Conservation (phyloP, 2,329 filamentous ascomycete species). For the Talaromyces sp. region DNA sequence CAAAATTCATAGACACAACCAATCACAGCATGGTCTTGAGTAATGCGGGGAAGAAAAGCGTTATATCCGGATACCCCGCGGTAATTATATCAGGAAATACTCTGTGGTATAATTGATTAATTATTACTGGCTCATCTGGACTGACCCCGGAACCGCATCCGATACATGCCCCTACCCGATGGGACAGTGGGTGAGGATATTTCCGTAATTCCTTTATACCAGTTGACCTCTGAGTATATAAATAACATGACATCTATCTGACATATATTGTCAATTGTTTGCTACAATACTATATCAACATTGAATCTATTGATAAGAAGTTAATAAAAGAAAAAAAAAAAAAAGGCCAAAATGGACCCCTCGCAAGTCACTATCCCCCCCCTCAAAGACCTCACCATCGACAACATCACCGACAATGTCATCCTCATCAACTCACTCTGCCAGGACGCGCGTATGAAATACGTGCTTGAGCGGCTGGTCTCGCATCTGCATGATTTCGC, state of each 20-base stretch:
- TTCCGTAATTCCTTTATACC: neutral
- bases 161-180: neutral
- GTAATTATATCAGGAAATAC: neutral
- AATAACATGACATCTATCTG: too few relatives aligned
- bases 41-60: neutral
- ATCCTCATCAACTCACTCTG: slow-evolving; percentile 69
- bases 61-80: neutral
- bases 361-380: slow-evolving; percentile 37
- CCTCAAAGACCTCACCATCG: slow-evolving; percentile 66
- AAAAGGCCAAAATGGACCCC: slow-evolving; percentile 31
- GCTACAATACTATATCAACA: neutral
- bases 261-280: too few relatives aligned
- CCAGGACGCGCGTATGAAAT: slow-evolving; percentile 60
- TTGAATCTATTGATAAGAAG: neutral
- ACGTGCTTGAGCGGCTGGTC: slow-evolving; percentile 67
- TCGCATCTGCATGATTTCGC: slow-evolving; percentile 78
- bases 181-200: neutral
- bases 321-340: neutral
- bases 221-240: neutral
- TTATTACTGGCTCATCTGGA: too few relatives aligned
- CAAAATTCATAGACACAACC: neutral
- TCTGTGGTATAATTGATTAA: too few relatives aligned
- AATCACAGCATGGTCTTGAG: neutral
- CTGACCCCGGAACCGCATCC: neutral
- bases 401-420: slow-evolving; percentile 76